Percentiles rank a stretch among this genome's conserved stretches.
Conservation (phyloP, 2,329 filamentous ascomycete species). For the Aspergillus sojae region DNA sequence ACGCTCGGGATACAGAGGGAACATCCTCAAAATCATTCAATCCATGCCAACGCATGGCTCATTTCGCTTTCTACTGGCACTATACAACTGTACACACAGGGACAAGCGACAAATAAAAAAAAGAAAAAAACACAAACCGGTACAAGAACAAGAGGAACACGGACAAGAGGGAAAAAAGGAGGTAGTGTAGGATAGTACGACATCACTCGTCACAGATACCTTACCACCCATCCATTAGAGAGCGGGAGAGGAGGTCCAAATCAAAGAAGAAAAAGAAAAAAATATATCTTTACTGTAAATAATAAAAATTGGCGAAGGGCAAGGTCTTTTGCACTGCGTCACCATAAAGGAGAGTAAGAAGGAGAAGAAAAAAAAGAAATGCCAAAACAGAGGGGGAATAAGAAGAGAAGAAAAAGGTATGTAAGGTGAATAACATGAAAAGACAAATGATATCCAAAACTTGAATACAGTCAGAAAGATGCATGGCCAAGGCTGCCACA, state of each 20-base stretch:
- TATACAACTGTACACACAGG: conserved; percentile 29
- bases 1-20: too few species aligned
- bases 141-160: background rate
- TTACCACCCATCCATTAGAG: conserved; percentile 25
- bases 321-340: conserved; percentile 16
- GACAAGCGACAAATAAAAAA: background rate
- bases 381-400: conserved; percentile 41
- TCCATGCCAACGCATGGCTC: conserved; percentile 7
- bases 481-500: conserved; percentile 17
- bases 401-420: conserved; percentile 29
- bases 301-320: conserved; percentile 19
- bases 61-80: conserved; percentile 19
- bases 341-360: conserved; percentile 27
- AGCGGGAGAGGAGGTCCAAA: conserved; percentile 17
- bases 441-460: conserved; percentile 19
- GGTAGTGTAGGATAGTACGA: conserved; percentile 18
- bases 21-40: conserved; percentile 8
- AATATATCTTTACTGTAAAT: conserved; percentile 9
- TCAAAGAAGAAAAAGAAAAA: conserved; percentile 15
- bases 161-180: background rate
- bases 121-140: background rate
- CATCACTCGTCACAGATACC: conserved; percentile 28
- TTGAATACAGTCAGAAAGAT: conserved; percentile 28
- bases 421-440: conserved; percentile 25
- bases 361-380: conserved; percentile 12